phyloP scores from a whole-genome alignment of 805 yeast genomes.

The Candida multigemmis region DNA sequence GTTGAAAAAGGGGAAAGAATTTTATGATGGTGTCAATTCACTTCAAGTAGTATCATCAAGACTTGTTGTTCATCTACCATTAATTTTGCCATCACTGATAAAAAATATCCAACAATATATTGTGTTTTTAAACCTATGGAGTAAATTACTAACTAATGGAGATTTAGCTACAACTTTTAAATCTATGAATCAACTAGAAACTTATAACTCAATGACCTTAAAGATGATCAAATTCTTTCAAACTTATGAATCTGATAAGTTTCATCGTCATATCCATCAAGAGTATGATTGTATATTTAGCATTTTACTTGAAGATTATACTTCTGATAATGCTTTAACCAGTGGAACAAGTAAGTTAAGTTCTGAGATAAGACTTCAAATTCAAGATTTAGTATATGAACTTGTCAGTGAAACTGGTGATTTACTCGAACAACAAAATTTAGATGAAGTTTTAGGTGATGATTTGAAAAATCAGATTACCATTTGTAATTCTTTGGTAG shows the following conservation, averaged over 20 bases:
- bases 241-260: slow-evolving; percentile 6
- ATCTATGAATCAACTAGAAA: slow-evolving; percentile 12
- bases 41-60: slow-evolving; percentile 7
- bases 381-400: no score
- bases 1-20: slow-evolving; percentile 10
- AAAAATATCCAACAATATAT: slow-evolving; percentile 8
- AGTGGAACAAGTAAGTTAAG: no score
- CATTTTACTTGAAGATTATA: no score
- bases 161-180: no score
- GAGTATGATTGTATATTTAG: no score
- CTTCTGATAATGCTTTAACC: no score
- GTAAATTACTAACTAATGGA: slow-evolving; percentile 9
- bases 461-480: no score
- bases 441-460: no score
- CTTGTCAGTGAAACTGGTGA: no score
- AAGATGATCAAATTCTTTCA: slow-evolving; percentile 15
- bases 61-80: slow-evolving; percentile 14
- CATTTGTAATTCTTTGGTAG: no score
- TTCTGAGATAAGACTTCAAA: slow-evolving; percentile 2
- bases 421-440: no score
- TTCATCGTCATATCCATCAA: no score
- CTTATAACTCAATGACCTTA: slow-evolving; percentile 16
- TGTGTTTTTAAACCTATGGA: slow-evolving; percentile 18
- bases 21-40: slow-evolving; percentile 3
- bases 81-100: slow-evolving; percentile 13